These are phyloP conservation scores for Apiotrichum sp. DNA, from an alignment of 1,284 basidiomycete genomes.

Conservation along the genomic window DNA sequence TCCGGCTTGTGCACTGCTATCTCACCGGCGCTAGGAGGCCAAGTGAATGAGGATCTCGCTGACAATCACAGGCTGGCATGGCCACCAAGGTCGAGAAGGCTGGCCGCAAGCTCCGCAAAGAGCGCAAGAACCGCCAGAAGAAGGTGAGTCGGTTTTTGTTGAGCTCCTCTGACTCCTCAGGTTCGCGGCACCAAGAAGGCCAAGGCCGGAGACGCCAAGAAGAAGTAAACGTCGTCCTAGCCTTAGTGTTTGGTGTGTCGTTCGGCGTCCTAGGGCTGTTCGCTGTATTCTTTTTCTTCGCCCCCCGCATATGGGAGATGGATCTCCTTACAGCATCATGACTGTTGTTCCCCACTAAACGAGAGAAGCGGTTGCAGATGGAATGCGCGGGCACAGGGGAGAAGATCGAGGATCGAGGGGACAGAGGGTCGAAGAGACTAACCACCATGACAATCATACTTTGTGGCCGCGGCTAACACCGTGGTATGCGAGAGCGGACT, in stretches of 20 bases:
- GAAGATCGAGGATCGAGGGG: no score
- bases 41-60: neutral
- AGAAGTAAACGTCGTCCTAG: constrained; percentile 12
- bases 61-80: constrained; percentile 54
- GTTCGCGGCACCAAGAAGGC: constrained; percentile 17
- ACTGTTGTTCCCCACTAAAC: no score
- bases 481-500: no score
- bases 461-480: no score
- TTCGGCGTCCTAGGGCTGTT: constrained; percentile 3
- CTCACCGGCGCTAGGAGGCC: no score
- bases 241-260: neutral
- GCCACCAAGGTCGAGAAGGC: constrained; percentile 79
- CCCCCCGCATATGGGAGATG: constrained; percentile 2
- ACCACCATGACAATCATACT: no score
- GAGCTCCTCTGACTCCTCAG: constrained; percentile 1
- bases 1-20: no score
- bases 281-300: constrained; percentile 1
- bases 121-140: constrained; percentile 99
- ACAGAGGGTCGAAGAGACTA: no score
- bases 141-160: no score
- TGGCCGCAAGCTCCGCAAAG: constrained; percentile 94
- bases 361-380: no score
- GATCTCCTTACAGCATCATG: neutral
- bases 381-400: no score
- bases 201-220: constrained; percentile 11